Conservation (phyloP, 495 filamentous ascomycete genomes). For the Penicillium canescens region DNA sequence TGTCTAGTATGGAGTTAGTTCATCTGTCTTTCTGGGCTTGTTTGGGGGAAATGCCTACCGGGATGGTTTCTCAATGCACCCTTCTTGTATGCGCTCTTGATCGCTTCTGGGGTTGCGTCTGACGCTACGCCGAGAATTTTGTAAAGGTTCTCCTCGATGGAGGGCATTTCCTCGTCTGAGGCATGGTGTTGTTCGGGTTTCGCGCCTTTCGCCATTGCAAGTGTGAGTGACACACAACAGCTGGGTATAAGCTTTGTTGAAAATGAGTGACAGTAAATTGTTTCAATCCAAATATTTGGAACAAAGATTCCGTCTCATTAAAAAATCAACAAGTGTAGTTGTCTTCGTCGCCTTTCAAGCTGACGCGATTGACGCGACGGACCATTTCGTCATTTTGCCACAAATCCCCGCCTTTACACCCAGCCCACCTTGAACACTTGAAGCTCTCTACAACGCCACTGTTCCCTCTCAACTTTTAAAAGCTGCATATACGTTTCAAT, state of each 20-base stretch:
- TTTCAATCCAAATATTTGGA: background rate
- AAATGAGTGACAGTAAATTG: background rate
- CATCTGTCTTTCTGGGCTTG: background rate
- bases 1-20: conserved; percentile 52
- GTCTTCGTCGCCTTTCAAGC: background rate
- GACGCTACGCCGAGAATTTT: conserved; percentile 74
- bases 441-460: background rate
- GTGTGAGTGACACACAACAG: background rate
- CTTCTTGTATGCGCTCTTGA: conserved; percentile 96
- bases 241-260: too few relatives aligned
- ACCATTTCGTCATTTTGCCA: conserved; percentile 26
- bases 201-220: conserved; percentile 20
- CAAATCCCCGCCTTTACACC: conserved; percentile 16
- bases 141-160: conserved; percentile 76
- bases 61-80: conserved; percentile 87
- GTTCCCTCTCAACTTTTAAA: background rate
- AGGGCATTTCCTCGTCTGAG: conserved; percentile 35
- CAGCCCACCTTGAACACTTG: conserved; percentile 4
- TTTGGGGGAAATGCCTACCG: conserved; percentile 50
- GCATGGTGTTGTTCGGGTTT: conserved; percentile 11
- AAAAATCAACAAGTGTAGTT: background rate
- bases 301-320: background rate
- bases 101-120: conserved; percentile 71
- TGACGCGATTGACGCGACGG: conserved; percentile 29
- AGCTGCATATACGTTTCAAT: background rate